Base-by-base conservation (phyloP, 2,329 filamentous ascomycete species). In the Elsinoe fawcettii region DNA sequence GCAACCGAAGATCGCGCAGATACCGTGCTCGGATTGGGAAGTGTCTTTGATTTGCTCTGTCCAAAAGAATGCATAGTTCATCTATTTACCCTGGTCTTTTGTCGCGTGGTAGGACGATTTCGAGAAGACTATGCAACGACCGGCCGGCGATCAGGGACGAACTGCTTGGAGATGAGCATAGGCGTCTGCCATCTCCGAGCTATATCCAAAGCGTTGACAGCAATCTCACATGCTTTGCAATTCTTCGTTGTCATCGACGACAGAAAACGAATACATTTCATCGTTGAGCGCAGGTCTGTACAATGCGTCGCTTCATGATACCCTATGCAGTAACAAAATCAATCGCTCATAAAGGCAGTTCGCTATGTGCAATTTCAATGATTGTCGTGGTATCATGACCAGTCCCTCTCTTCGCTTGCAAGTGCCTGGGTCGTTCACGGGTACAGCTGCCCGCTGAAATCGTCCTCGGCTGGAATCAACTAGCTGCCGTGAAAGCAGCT, bases 361-460 rank as follows among this genome's bases (percentile, higher is more conserved):
- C 30, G 34, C 30, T 37, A 53, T 53, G 49, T 53, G 49, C 49
- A 53, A 53, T 53, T 39, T 53, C 32, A 25, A 37, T 14, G 20
- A 37, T 11, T 7, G 16, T 20, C 32, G 14, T 34, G 25, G 11
- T 51, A 9, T 2, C 27, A 30, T 30, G 27, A 5, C 46, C 11
- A 20, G 20, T 22, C 16, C 49, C 7, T 39, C 49, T 53, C 49
- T 39, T 23, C 30, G 22, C 16, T 22, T 14, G 41, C 18, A 12
- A 22, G 3, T 22, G 41, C 6, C 41, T 3, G 4, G 6, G 4
- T 25, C 27, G 27, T 30, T 30, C 27, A 5, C 27, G 27, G 9
- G 27, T 30, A 9, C 27, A 30, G 27, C 27, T 30, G 27, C 27
- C 27, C 27, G 27, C 27, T 5, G 27, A 5, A 30, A 5, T 30